Evolutionary conservation across 2,329 filamentous ascomycete species (phyloP), one percentile per base, ranked within the genome.

Genomic region (Aspergillus ochraceus): DNA sequence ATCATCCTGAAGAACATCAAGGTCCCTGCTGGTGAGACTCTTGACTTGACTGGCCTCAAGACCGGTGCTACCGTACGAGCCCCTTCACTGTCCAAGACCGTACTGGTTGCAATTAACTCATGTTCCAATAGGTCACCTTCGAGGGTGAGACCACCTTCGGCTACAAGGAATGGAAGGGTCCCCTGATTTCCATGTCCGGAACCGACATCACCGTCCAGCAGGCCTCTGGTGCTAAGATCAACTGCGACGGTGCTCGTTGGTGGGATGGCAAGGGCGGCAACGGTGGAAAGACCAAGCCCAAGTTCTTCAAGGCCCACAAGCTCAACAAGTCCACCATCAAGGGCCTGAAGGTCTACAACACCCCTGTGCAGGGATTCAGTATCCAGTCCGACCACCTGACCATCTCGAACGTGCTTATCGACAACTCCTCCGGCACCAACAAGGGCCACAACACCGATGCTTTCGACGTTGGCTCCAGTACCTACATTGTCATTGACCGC

Each of bases 101-200:
- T 30, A 24, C 19, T n/a, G n/a, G n/a, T n/a, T 4, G 2, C 11
- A 36, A 36, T 12, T 36, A 6, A 36, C 10, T 22, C 22, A 20
- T 24, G 10, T n/a, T 29, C 5, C 26, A 29, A 10, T 6, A 79
- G 74, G 81, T 89, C 62, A 84, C 83, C 66, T 90, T 90, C 74
- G 73, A 84, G 59, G 88, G 88, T 49, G 84, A 79, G 14, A 90
- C 88, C n/a, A 86, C 83, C 56, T 90, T 88, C 68, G 87, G 80
- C 20, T 89, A 88, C 76, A 78, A 84, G 63, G 83, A 88, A 67
- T 90, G 87, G 88, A 71, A 72, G 1, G 88, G 88, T 0, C 88
- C 88, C 49, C 78, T 90, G 14, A 80, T 90, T 66, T 81, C 81
- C 29, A 78, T 90, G 62, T 83, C 83, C 1, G 88, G 88, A 46